Evolutionary conservation across 1,284 basidiomycete species (phyloP).

Genomic region (Pseudozyma sp.): DNA sequence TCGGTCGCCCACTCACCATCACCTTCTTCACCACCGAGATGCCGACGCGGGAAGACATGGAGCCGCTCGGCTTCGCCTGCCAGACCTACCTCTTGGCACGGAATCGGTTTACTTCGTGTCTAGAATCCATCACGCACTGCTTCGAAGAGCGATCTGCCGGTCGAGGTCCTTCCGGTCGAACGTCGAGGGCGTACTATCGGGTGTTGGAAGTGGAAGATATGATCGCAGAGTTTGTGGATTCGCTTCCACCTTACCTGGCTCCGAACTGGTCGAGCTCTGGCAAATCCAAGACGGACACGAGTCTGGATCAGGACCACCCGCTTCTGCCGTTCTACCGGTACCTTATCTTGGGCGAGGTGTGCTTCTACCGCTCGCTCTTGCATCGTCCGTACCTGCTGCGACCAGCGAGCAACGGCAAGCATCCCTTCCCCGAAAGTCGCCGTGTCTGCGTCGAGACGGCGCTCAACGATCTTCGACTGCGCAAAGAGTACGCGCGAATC

Average conservation of each 20-base stretch:
- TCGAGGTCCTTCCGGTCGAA: constrained; percentile 29
- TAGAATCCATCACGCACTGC: constrained; percentile 49
- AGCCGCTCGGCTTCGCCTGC: constrained; percentile 47
- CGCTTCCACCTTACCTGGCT: constrained; percentile 42
- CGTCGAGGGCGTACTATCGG: constrained; percentile 41
- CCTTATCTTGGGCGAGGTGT: constrained; percentile 45
- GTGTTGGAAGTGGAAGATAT: constrained; percentile 51
- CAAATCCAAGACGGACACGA: constrained; percentile 42
- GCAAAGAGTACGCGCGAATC: constrained; percentile 37
- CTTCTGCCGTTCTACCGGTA: constrained; percentile 47
- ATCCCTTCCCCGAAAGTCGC: constrained; percentile 45
- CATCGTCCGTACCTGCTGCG: constrained; percentile 47
- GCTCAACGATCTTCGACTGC: constrained; percentile 46
- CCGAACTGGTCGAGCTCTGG: constrained; percentile 37
- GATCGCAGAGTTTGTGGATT: constrained; percentile 49
- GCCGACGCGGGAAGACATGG: constrained; percentile 47
- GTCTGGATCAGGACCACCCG: constrained; percentile 48
- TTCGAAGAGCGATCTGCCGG: constrained; percentile 43
- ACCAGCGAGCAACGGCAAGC: constrained; percentile 41
- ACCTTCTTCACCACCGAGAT: constrained; percentile 48
- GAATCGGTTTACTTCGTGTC: constrained; percentile 43
- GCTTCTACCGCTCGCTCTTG: constrained; percentile 50
- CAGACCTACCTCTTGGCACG: constrained; percentile 44
- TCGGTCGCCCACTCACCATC: constrained; percentile 48
- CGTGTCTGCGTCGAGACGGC: constrained; percentile 46